Conservation (phyloP, 1,284 basidiomycete genomes). For the Ganoderma boninense region DNA sequence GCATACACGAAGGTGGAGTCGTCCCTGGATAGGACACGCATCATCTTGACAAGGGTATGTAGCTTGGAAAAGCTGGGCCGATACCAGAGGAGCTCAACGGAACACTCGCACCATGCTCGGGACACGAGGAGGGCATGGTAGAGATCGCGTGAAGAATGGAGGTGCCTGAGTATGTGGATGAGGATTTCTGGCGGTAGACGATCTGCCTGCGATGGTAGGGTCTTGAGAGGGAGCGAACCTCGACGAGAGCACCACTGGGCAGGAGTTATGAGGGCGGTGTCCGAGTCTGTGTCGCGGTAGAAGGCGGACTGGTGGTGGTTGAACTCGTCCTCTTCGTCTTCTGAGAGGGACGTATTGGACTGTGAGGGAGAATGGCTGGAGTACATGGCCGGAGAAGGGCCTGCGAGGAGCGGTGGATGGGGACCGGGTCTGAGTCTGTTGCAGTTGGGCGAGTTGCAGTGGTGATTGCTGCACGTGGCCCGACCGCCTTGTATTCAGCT, state of each 20-base stretch:
- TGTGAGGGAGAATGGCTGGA: constrained; percentile 64
- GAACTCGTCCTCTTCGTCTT: constrained; percentile 70
- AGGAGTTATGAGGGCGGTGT: constrained; percentile 57
- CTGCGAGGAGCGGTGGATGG: neutral
- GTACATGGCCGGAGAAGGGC: constrained; percentile 48
- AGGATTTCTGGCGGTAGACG: constrained; percentile 90
- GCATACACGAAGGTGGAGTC: constrained; percentile 90
- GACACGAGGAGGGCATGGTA: constrained; percentile 85
- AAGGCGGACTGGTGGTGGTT: constrained; percentile 56
- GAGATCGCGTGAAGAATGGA: constrained; percentile 80
- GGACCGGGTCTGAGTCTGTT: constrained; percentile 16
- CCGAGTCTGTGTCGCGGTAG: constrained; percentile 47
- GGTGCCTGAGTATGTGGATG: constrained; percentile 90
- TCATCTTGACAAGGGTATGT: constrained; percentile 81
- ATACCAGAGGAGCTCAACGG: constrained; percentile 96
- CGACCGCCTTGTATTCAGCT: constrained; percentile 7
- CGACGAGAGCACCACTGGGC: constrained; percentile 69
- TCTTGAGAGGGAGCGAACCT: constrained; percentile 37
- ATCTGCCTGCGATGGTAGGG: constrained; percentile 53
- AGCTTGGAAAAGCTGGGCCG: constrained; percentile 83
- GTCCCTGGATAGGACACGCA: constrained; percentile 65
- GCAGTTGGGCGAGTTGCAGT: constrained; percentile 10
- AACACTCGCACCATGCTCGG: constrained; percentile 94
- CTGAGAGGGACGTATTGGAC: constrained; percentile 62
- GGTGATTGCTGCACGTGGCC: constrained; percentile 32